Base-by-base conservation (phyloP, 805 yeast genomes). In the Candida sanyiensis region DNA sequence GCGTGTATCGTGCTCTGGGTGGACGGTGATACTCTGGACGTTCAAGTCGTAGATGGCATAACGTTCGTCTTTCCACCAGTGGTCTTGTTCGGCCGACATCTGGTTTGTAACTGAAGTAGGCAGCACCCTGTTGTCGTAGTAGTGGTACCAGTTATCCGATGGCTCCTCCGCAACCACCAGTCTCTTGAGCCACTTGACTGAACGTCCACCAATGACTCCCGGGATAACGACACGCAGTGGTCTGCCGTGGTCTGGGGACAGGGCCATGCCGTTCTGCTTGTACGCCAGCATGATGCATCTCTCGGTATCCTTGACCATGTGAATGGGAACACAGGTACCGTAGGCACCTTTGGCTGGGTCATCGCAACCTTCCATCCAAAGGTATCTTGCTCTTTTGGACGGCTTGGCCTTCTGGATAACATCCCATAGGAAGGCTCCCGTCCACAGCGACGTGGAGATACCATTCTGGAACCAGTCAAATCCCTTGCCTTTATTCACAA, bases 171-270 rank as follows among this genome's bases (percentile, higher is more conserved):
- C 46, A 16, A 62, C 43, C 12, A 57, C 35, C 10, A 62, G 41
- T 33, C 45, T 48, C 30, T 49, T 56, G 15, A 62, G 42, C 66
- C 66, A 62, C 39, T 62, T 62, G 26, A 62, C 67, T n/a, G 63
- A 57, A 16, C 66, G 47, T 4, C 67, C 67, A 22, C 67, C 67
- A 48, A 62, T 59, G 20, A 60, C 58, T n/a, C 66, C 66, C 3
- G 66, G 66, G 2, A 62, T 53, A 5, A 62, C 49, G 7, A 57
- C 62, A 29, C 67, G 48, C 12, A 62, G 39, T 2, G 67, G 67
- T 20, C 46, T 52, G 3, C 66, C 64, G 39, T 62, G 67, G 39
- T 62, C 67, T 2, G 64, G 66, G 5, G 52, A 36, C n/a, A 62
- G 42, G 20, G 47, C 49, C 15, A 44, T 45, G n/a, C 67, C 67